Percentiles rank a stretch among this genome's conserved stretches.
phyloP scores from a whole-genome alignment of 345 rosid genomes.

The Rhizophora apiculata region DNA sequence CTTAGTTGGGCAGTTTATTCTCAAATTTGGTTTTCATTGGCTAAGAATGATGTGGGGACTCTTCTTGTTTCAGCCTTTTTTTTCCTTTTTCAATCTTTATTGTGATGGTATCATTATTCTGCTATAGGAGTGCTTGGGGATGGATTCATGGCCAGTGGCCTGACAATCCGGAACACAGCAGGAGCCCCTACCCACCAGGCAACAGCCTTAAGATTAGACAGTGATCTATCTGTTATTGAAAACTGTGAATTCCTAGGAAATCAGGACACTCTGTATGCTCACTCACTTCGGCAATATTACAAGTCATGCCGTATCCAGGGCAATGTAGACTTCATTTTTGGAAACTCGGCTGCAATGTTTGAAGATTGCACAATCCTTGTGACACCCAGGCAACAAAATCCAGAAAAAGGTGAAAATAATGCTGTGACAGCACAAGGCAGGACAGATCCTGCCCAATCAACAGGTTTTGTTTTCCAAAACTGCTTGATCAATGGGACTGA shows the following conservation, averaged over 20 bases:
- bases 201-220: conserved; percentile 85
- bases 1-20: too few relatives aligned
- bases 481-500: conserved; percentile 76
- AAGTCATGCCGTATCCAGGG: conserved; percentile 77
- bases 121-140: conserved; percentile 75
- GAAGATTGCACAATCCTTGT: conserved; percentile 60
- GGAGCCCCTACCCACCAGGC: conserved; percentile 87
- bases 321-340: conserved; percentile 91
- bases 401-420: conserved; percentile 73
- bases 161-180: conserved; percentile 80
- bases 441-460: conserved; percentile 71
- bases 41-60: too few relatives aligned
- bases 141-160: conserved; percentile 90
- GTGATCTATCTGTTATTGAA: conserved; percentile 68
- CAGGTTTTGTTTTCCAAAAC: conserved; percentile 68
- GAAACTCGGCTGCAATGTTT: conserved; percentile 76
- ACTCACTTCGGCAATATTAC: conserved; percentile 84
- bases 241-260: conserved; percentile 86
- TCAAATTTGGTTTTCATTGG: too few relatives aligned
- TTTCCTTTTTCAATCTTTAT: not conserved
- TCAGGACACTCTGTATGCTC: conserved; percentile 88
- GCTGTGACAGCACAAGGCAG: conserved; percentile 89
- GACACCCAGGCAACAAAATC: conserved; percentile 60
- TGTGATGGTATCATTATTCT: not conserved
- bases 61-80: too few relatives aligned